These are phyloP conservation scores for Blastobotrys chiropterorum DNA, from an alignment of 805 yeast genomes.

Conservation along the genomic window DNA sequence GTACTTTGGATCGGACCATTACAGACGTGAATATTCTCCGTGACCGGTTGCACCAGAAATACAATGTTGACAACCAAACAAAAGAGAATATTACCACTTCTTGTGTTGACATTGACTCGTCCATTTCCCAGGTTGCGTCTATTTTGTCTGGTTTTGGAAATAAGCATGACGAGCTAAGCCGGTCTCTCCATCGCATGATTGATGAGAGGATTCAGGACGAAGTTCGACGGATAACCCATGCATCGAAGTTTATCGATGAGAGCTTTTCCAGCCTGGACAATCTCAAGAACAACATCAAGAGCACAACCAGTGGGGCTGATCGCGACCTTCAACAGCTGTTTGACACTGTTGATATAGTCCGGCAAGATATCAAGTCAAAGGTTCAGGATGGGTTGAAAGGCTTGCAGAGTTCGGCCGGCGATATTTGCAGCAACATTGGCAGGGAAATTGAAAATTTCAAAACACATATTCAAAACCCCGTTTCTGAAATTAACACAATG, in stretches of 20 bases:
- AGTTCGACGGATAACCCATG: background rate
- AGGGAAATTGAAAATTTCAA: background rate
- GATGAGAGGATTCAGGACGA: background rate
- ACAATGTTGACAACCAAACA: conserved; percentile 9
- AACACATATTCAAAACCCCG: background rate
- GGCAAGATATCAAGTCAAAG: background rate
- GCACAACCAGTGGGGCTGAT: background rate
- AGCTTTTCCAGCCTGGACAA: background rate
- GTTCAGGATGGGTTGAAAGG: background rate
- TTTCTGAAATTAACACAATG: background rate
- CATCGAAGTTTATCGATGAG: background rate
- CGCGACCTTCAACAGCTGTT: background rate
- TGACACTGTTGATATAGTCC: background rate
- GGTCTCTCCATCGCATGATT: background rate
- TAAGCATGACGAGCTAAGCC: background rate
- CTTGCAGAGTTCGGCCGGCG: background rate
- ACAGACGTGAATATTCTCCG: conserved; percentile 18
- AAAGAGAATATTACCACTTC: conserved; percentile 3
- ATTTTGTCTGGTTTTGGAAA: background rate
- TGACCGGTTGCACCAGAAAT: conserved; percentile 16
- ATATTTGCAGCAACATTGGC: background rate
- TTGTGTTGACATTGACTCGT: background rate
- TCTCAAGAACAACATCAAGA: background rate
- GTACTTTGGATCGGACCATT: conserved; percentile 19
- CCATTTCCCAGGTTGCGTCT: background rate